Evolutionary conservation across 164 flowering plant genomes (phyloP).

Genomic region (Warburgia ugandensis): DNA sequence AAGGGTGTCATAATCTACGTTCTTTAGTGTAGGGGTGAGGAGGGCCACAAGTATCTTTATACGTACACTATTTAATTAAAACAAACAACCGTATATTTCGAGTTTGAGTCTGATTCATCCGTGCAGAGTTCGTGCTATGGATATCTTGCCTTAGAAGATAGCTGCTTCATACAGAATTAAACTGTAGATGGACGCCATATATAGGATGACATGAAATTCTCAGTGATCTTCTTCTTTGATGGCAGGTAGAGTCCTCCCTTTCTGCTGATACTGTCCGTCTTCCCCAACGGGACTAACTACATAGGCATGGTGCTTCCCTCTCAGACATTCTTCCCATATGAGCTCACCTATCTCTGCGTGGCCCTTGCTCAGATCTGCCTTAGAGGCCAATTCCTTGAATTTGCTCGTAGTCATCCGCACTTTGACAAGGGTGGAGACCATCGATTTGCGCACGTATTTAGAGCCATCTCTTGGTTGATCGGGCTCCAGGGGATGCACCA

Average conservation of each 20-base stretch:
- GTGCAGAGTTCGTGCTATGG: too few species aligned
- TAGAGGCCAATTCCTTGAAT: not conserved
- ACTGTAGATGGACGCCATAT: too few species aligned
- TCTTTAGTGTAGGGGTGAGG: too few species aligned
- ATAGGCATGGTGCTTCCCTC: not conserved
- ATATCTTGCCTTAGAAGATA: too few species aligned
- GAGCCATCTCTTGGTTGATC: not conserved
- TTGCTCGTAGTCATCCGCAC: conserved; percentile 1
- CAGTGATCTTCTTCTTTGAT: not conserved
- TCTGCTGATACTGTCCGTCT: not conserved
- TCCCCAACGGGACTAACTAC: not conserved
- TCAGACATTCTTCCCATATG: not conserved
- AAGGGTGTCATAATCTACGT: too few species aligned
- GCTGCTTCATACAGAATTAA: too few species aligned
- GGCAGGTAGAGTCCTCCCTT: not conserved
- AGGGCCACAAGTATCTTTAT: too few species aligned
- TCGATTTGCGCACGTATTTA: not conserved
- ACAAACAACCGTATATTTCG: too few species aligned
- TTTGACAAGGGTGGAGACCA: not conserved
- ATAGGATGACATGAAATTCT: too few species aligned
- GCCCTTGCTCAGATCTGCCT: conserved; percentile 1
- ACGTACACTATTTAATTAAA: too few species aligned
- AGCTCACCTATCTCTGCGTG: not conserved
- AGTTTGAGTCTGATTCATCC: too few species aligned
- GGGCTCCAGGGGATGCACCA: not conserved